Percentiles rank a stretch among this genome's conserved stretches.
These are phyloP conservation scores for Geotrichum klebahnii DNA, from an alignment of 1,139 yeast species.

Conservation along the genomic window DNA sequence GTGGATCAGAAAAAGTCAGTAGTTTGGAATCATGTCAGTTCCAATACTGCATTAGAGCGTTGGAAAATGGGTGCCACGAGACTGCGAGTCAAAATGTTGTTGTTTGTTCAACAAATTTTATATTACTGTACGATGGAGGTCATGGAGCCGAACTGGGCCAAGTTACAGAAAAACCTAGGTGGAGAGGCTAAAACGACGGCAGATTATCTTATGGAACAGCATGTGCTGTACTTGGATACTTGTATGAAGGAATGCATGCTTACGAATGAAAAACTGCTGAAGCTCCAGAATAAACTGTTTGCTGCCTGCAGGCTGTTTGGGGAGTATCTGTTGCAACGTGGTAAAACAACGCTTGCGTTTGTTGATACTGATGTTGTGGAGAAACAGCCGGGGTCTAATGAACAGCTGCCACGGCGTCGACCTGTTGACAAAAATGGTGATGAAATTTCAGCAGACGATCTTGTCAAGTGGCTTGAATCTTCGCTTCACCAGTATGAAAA, in stretches of 20 bases:
- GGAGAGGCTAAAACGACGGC: conserved; percentile 43
- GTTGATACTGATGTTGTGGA: conserved; percentile 37
- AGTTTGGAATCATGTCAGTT: conserved; percentile 59
- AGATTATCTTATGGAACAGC: conserved; percentile 47
- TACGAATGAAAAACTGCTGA: conserved; percentile 56
- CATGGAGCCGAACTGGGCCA: conserved; percentile 53
- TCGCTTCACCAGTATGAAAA: conserved; percentile 52
- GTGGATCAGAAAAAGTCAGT: conserved; percentile 60
- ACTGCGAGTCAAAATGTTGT: conserved; percentile 59
- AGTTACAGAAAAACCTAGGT: conserved; percentile 39
- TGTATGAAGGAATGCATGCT: conserved; percentile 65
- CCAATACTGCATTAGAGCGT: conserved; percentile 41
- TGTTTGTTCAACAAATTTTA: conserved; percentile 54
- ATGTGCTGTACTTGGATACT: conserved; percentile 60
- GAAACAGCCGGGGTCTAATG: conserved; percentile 28
- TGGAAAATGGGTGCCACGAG: conserved; percentile 59
- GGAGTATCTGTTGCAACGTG: conserved; percentile 51
- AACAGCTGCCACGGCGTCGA: conserved; percentile 44
- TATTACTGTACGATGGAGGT: conserved; percentile 59
- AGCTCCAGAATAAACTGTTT: conserved; percentile 41
- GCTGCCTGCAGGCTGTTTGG: conserved; percentile 49
- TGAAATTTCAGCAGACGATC: conserved; percentile 31
- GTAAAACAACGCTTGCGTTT: conserved; percentile 55
- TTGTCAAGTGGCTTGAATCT: conserved; percentile 41
- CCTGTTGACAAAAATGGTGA: conserved; percentile 42